Base-by-base conservation (phyloP, 352 stramenopile species). In the Phytophthora fragariae region DNA sequence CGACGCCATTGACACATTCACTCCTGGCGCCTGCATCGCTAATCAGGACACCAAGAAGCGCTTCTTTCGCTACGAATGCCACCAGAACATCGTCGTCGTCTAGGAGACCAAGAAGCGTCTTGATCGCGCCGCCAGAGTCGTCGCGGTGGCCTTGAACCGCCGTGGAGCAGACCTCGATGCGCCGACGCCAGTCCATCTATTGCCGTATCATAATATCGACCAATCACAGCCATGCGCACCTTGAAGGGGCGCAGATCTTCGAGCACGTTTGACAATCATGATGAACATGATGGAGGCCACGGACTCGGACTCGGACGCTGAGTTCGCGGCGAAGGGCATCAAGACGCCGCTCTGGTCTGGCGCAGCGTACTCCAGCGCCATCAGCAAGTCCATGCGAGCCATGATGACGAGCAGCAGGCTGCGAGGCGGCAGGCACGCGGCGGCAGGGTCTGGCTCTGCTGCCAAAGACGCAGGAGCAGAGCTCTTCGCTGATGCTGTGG, bases 361-460 rank as follows among this genome's bases (percentile, higher is more conserved):
- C 4, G 49, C 55, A 57, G 61, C 56, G 44, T 89, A 88, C 65
- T 87, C 83, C 47, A 83, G 67, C 14, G 71, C 71, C 35, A 75
- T 92, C 11, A 73, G 72, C 19, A 90, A 83, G 57, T 92, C 84
- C 37, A 79, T 90, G 70, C 76, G 76, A 61, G 84, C 76, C 54
- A 92, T 92, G 66, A 90, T 91, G 41, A 44, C 67, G 12, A 59
- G 57, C n/a, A 72, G 55, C 49, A 69, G 70, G 8, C 44, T 73
- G 29, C 57, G 56, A 12, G 60, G 59, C 17, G 46, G 44, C 53
- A 41, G 47, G 12, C 58, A 59, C 64, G 10, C 44, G 15, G 2
- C 15, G 0, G 6, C 55, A 50, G 19, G 5, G 12, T 50, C 44
- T 17, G 63, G 55, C 19, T 46, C 46, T 21, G 50, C 24, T 19